Evolutionary conservation across 805 yeast genomes (phyloP).

Genomic region (Candida nemodendra): DNA sequence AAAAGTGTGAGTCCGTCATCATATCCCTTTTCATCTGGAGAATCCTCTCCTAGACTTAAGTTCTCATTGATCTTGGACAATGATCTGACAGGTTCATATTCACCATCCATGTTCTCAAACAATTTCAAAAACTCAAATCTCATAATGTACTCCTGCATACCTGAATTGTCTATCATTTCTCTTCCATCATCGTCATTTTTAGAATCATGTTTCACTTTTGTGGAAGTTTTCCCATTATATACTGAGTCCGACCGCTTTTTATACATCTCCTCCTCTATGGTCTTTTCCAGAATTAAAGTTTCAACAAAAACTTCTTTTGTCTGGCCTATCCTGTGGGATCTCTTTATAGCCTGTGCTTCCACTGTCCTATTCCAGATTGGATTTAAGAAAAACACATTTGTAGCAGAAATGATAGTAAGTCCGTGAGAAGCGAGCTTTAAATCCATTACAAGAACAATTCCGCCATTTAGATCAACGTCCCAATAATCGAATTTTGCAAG

Average conservation of each 20-base stretch:
- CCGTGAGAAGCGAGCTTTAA: slow-evolving; percentile 68
- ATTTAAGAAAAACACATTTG: slow-evolving; percentile 65
- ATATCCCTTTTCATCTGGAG: slow-evolving; percentile 10
- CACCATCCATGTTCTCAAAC: slow-evolving; percentile 31
- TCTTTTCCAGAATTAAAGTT: slow-evolving; percentile 58
- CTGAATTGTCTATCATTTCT: slow-evolving; percentile 56
- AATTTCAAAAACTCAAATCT: slow-evolving; percentile 46
- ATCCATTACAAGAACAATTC: slow-evolving; percentile 63
- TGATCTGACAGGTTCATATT: slow-evolving; percentile 38
- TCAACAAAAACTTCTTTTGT: slow-evolving; percentile 63
- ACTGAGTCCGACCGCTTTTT: slow-evolving; percentile 28
- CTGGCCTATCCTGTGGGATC: slow-evolving; percentile 79
- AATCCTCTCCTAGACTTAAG: slow-evolving; percentile 8
- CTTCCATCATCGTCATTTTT: slow-evolving; percentile 17
- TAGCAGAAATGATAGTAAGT: slow-evolving; percentile 63
- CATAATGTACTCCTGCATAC: slow-evolving; percentile 56
- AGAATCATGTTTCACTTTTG: slow-evolving; percentile 21
- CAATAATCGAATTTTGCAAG: slow-evolving; percentile 48
- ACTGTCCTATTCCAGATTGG: slow-evolving; percentile 70
- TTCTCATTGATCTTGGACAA: slow-evolving; percentile 14
- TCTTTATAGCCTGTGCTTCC: slow-evolving; percentile 74
- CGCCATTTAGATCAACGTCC: slow-evolving; percentile 42
- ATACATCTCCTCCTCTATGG: slow-evolving; percentile 70
- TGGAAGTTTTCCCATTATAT: slow-evolving; percentile 10
- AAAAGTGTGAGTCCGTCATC: slow-evolving; percentile 21